Percentiles rank a stretch among this genome's conserved stretches.
These are phyloP conservation scores for Colletotrichum trifolii DNA, from an alignment of 2,329 filamentous ascomycete genomes.

Conservation along the genomic window DNA sequence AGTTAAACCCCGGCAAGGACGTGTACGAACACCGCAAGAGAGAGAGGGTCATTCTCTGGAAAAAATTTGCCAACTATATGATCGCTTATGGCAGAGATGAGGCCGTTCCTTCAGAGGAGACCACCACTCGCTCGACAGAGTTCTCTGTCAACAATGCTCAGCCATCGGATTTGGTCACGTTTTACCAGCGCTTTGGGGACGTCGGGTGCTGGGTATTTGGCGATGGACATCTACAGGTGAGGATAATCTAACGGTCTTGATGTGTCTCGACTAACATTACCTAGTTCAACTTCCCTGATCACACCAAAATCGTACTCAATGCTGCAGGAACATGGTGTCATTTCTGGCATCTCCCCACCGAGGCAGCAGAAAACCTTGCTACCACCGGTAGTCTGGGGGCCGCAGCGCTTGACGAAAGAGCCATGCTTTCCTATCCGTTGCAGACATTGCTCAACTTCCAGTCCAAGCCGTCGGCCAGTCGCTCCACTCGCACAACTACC, in stretches of 20 bases:
- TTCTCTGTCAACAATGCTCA: constrained; percentile 38
- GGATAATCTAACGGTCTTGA: constrained; percentile 30
- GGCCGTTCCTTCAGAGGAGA: constrained; percentile 60
- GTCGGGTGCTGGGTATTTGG: constrained; percentile 85
- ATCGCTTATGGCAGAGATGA: constrained; percentile 79
- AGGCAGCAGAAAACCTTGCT: constrained; percentile 74
- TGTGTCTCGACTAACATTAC: constrained; percentile 40
- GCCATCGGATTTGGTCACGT: constrained; percentile 74
- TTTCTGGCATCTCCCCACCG: constrained; percentile 80
- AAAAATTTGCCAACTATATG: constrained; percentile 82
- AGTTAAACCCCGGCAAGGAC: constrained; percentile 71
- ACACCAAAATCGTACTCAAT: constrained; percentile 86
- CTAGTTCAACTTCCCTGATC: constrained; percentile 88
- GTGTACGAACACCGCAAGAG: constrained; percentile 74
- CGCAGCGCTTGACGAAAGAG: constrained; percentile 76
- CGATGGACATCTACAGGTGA: constrained; percentile 81
- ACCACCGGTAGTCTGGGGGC: constrained; percentile 75
- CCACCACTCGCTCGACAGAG: constrained; percentile 49
- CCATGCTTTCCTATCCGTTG: constrained; percentile 77
- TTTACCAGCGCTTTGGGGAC: constrained; percentile 84
- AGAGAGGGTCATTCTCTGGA: constrained; percentile 75
- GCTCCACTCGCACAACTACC: constrained; percentile 56
- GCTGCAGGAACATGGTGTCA: constrained; percentile 79
- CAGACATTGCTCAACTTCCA: constrained; percentile 79
- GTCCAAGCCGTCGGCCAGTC: constrained; percentile 54